Evolutionary conservation across 2,329 filamentous ascomycete species (phyloP).

Genomic region (Calonectria montana): DNA sequence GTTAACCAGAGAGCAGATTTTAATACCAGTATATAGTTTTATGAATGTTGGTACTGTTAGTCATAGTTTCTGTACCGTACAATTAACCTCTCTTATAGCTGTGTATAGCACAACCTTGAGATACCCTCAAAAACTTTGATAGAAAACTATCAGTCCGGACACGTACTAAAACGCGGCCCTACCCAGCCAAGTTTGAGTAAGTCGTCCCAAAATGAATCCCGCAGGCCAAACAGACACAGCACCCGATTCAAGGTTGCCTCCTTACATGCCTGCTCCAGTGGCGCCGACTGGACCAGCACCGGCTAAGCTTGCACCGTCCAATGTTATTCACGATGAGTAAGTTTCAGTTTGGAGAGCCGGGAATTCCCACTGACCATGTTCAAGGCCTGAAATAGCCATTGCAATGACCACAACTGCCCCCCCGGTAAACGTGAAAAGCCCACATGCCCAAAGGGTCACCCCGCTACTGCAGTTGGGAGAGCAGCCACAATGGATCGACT

Average conservation of each 20-base stretch:
- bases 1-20: too few relatives aligned
- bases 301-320: background rate
- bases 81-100: too few relatives aligned
- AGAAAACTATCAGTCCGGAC: too few relatives aligned
- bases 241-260: background rate
- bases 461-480: background rate
- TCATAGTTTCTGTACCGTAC: too few relatives aligned
- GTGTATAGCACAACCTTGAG: too few relatives aligned
- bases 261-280: background rate
- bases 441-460: background rate
- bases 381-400: background rate
- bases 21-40: too few relatives aligned
- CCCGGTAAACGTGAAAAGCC: background rate
- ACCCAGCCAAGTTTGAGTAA: background rate
- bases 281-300: background rate
- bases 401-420: background rate
- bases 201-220: background rate
- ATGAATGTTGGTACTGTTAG: too few relatives aligned
- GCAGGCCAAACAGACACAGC: background rate
- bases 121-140: too few relatives aligned
- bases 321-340: background rate
- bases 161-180: too few relatives aligned
- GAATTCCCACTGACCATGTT: background rate
- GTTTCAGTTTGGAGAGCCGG: fast-evolving
- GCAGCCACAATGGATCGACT: background rate